Evolutionary conservation across 495 filamentous ascomycete species (phyloP), one percentile per base, ranked within the genome.

Genomic region (Neurospora pannonica): DNA sequence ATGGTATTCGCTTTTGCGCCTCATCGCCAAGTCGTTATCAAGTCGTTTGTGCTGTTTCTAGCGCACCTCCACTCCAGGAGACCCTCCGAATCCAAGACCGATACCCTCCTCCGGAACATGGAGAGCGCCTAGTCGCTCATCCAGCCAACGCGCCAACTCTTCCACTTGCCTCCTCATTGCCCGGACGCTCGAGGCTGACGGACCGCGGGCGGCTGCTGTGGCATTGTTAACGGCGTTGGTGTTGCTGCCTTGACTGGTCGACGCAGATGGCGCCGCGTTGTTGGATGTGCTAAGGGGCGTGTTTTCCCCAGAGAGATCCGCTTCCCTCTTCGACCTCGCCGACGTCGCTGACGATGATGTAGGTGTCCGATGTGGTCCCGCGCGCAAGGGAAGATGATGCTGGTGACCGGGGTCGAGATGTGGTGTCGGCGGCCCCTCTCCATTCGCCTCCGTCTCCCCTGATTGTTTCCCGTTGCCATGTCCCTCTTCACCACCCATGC

Each of bases 131-230:
- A 87, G 75, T 73, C 79, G 81, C 28, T 84, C 82, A 67, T 87
- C 85, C 72, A 87, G 76, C 81, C 81, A 83, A 28, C 81, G 78
- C 60, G 83, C 85, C 43, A 87, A 76, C 75, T 86, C 85, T 75
- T 85, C 84, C 46, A 85, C 85, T 38, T 85, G 84, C 42, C 85
- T 77, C 38, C 85, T 76, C 83, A 84, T 82, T 17, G 77, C 79
- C 43, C 82, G 76, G 31, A 82, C 84, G 21, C 75, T 79, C 0
- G 78, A 75, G 24, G 79, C 76, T 3, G 77, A 79, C 7, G 78
- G 75, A 1, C 79, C 81, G 10, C 72, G 67, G 15, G 78, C 76
- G 0, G 77, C 77, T 8, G 77, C 73, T 0, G 79, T 42, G 54
- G 28, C 28, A 1, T 4, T 34, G 54, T 67, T 67, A 9, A 9